Conservation (phyloP, 768 basidiomycete genomes). For the Pholiota molesta region DNA sequence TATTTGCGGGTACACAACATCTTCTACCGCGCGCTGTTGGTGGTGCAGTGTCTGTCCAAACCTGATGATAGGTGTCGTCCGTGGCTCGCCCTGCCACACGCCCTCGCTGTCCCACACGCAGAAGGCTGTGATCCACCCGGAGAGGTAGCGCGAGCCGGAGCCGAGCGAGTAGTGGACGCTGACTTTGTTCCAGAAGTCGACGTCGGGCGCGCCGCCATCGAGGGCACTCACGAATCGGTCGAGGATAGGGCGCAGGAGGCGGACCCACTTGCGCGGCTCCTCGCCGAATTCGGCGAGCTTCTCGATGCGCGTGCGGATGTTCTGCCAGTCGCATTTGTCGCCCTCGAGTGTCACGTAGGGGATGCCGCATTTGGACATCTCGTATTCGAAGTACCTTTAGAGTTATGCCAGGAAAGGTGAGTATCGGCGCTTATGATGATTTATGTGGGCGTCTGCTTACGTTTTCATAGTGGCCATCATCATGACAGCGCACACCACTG, state of each 20-base stretch:
- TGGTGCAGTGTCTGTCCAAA: constrained; percentile 7
- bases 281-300: constrained; percentile 39
- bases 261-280: constrained; percentile 35
- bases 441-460: constrained; percentile 8
- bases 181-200: constrained; percentile 42
- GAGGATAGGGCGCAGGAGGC: constrained; percentile 43
- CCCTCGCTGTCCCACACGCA: constrained; percentile 23
- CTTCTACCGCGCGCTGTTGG: constrained; percentile 14
- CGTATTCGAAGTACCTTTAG: constrained; percentile 38
- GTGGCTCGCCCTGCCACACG: constrained; percentile 8
- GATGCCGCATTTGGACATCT: constrained; percentile 39
- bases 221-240: constrained; percentile 38
- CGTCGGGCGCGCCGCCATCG: constrained; percentile 29
- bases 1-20: constrained; percentile 15
- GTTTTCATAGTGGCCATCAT: constrained; percentile 46
- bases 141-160: constrained; percentile 31
- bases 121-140: constrained; percentile 30
- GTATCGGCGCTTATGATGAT: neutral
- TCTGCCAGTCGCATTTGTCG: constrained; percentile 39
- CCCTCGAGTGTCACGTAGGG: constrained; percentile 49
- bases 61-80: neutral
- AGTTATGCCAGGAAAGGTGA: neutral
- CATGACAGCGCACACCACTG: constrained; percentile 37
- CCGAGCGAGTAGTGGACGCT: constrained; percentile 20
- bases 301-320: constrained; percentile 37